These are phyloP conservation scores for Xylaria intraflava DNA, from an alignment of 495 filamentous ascomycete genomes.

Conservation along the genomic window DNA sequence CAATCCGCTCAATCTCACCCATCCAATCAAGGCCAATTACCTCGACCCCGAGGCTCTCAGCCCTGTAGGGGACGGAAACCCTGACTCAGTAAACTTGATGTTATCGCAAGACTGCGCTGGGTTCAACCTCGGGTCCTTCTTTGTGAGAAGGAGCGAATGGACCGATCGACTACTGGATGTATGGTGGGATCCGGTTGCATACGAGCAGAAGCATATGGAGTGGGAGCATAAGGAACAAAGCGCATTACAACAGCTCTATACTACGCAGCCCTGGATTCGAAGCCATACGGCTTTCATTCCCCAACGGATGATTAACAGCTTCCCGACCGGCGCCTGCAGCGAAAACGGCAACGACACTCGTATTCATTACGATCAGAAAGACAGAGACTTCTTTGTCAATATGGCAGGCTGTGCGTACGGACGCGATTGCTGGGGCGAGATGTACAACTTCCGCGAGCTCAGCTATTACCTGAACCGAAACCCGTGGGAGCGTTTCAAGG, in stretches of 20 bases:
- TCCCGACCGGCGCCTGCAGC: constrained; percentile 78
- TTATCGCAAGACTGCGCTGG: constrained; percentile 91
- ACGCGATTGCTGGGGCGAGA: constrained; percentile 95
- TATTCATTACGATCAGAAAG: constrained; percentile 80
- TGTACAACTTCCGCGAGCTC: constrained; percentile 84
- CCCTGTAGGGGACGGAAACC: constrained; percentile 63
- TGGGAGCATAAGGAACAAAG: constrained; percentile 99
- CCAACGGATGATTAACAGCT: constrained; percentile 90
- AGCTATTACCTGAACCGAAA: constrained; percentile 79
- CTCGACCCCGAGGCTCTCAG: constrained; percentile 69
- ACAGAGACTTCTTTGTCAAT: constrained; percentile 93
- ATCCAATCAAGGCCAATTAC: constrained; percentile 64
- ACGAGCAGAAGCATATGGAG: constrained; percentile 98
- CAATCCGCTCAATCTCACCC: constrained; percentile 91
- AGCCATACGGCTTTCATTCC: constrained; percentile 82
- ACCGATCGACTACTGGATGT: constrained; percentile 87
- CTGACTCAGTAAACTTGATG: constrained; percentile 74
- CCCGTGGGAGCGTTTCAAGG: constrained; percentile 68
- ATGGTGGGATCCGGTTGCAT: constrained; percentile 98
- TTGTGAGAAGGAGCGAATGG: constrained; percentile 77
- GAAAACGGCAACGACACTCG: constrained; percentile 64
- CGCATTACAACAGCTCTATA: constrained; percentile 87
- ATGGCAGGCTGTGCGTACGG: constrained; percentile 98
- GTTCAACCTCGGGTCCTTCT: constrained; percentile 96
- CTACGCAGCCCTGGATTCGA: constrained; percentile 86